A percentile compares a stretch with the other conserved stretches of the same genome.
Conservation (phyloP, 257 asterid genomes). For the Lantana camara region DNA sequence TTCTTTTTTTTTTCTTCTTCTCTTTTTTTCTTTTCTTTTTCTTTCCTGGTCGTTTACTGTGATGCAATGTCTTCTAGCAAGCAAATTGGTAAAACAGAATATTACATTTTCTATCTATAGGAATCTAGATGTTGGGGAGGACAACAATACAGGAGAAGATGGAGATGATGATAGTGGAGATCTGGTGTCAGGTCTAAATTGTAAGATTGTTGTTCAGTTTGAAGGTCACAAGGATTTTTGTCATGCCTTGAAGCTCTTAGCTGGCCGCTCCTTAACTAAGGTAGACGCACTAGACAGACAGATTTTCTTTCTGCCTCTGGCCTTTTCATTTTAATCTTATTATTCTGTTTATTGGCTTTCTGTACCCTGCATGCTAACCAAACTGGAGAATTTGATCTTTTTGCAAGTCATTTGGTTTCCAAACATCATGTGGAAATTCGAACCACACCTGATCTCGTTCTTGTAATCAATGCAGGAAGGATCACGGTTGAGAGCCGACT, state of each 20-base stretch:
- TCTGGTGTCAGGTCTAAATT: constrained; percentile 83
- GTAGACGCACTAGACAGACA: constrained; percentile 42
- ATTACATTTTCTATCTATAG: constrained; percentile 38
- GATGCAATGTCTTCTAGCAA: constrained; percentile 3
- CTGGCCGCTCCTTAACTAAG: constrained; percentile 87
- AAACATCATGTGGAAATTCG: neutral
- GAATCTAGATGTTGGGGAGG: constrained; percentile 95
- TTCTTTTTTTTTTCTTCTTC: too few species aligned
- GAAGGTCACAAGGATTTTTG: constrained; percentile 69
- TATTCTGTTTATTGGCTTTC: constrained; percentile 5
- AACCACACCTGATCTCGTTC: neutral
- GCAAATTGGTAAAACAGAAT: neutral
- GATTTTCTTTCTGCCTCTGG: constrained; percentile 3
- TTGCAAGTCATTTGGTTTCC: neutral
- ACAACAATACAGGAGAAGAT: constrained; percentile 59
- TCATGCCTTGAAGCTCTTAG: constrained; percentile 75
- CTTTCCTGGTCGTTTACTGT: neutral
- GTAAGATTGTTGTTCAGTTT: constrained; percentile 84
- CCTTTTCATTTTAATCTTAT: neutral
- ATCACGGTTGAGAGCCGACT: constrained; percentile 86
- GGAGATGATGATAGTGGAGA: constrained; percentile 60
- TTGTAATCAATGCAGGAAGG: constrained; percentile 69
- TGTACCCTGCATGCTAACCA: neutral
- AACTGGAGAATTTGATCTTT: constrained; percentile 1
- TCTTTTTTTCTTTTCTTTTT: too few species aligned